These are phyloP conservation scores for Helotiales sp. DNA, from an alignment of 2,329 filamentous ascomycete genomes.

Conservation along the genomic window DNA sequence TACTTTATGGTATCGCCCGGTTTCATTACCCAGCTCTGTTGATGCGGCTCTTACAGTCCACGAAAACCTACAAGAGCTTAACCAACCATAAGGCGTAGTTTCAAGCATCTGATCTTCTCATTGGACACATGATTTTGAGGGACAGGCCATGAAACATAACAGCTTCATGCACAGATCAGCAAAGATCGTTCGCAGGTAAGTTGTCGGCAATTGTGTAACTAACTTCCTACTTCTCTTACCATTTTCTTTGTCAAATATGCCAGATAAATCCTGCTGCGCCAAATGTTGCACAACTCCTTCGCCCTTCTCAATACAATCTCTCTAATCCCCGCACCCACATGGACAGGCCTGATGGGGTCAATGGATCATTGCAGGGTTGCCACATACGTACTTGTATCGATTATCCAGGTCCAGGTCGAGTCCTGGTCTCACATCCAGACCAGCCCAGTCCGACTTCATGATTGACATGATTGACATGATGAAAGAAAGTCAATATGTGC, in stretches of 20 bases:
- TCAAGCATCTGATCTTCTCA: no score
- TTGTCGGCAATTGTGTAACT: not conserved
- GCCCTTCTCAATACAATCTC: not conserved
- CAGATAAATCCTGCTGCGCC: not conserved
- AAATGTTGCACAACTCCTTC: not conserved
- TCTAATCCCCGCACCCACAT: not conserved
- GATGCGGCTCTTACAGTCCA: no score
- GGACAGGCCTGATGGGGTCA: not conserved
- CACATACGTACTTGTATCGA: not conserved
- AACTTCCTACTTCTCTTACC: not conserved
- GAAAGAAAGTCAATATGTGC: not conserved
- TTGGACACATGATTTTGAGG: no score
- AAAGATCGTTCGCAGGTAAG: not conserved
- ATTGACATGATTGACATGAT: no score
- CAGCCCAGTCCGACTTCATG: no score
- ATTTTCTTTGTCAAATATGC: not conserved
- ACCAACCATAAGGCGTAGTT: no score
- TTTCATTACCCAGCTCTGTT: no score
- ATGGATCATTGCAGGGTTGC: slow-evolving; percentile 5
- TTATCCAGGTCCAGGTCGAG: not conserved
- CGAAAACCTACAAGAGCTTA: no score
- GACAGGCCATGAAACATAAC: no score
- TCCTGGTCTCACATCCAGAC: not conserved
- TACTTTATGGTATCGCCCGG: no score
- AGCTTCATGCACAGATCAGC: not conserved